phyloP scores from a whole-genome alignment of 352 stramenopile genomes.

The Phytopythium helicoides region DNA sequence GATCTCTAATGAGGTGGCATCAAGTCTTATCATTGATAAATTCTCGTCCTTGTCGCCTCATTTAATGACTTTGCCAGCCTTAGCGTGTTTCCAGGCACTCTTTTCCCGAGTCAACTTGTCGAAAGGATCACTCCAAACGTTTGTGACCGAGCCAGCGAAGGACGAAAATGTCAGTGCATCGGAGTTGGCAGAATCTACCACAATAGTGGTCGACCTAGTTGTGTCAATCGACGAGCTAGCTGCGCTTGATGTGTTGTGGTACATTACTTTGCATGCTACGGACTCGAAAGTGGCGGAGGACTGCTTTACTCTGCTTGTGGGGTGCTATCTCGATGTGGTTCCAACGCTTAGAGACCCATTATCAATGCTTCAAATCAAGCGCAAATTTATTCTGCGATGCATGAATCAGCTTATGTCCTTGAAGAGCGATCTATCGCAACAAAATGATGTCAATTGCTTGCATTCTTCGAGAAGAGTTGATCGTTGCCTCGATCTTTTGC shows the following conservation, averaged over 20 bases:
- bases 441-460: neutral
- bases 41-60: constrained; percentile 35
- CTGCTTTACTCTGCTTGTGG: constrained; percentile 50
- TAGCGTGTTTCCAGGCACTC: constrained; percentile 70
- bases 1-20: constrained; percentile 20
- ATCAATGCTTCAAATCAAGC: constrained; percentile 27
- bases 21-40: constrained; percentile 35
- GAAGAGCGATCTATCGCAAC: constrained; percentile 17
- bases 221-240: constrained; percentile 30
- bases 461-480: constrained; percentile 22
- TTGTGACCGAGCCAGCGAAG: constrained; percentile 2
- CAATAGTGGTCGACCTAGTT: constrained; percentile 27
- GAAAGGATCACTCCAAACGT: constrained; percentile 35
- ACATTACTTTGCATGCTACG: constrained; percentile 39
- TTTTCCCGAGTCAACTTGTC: constrained; percentile 60
- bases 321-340: constrained; percentile 56
- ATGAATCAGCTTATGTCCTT: constrained; percentile 37
- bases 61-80: constrained; percentile 37
- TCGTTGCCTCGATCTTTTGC: constrained; percentile 64
- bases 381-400: constrained; percentile 58
- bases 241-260: constrained; percentile 56
- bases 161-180: neutral
- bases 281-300: constrained; percentile 58
- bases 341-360: constrained; percentile 25
- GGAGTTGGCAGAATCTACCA: constrained; percentile 10